Conservation (phyloP, 345 rosid species). For the Eucalyptus sp. region DNA sequence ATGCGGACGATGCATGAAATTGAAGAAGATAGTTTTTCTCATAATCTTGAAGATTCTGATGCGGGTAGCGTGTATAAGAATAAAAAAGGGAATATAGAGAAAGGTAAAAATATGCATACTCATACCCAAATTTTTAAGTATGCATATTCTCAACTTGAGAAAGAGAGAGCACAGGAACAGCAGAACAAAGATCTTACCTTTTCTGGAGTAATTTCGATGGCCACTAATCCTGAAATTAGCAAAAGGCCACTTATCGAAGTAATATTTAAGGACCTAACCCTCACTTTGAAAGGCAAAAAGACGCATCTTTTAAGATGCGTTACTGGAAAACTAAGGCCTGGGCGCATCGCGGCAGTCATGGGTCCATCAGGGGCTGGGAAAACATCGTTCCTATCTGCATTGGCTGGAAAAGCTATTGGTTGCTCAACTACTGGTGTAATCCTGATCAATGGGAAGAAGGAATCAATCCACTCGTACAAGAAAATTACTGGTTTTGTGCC, state of each 20-base stretch:
- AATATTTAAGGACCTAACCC: slow-evolving; percentile 62
- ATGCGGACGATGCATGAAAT: slow-evolving; percentile 24
- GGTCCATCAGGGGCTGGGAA: slow-evolving; percentile 99
- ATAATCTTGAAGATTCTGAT: slow-evolving; percentile 14
- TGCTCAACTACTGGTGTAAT: slow-evolving; percentile 58
- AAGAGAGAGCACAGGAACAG: slow-evolving; percentile 59
- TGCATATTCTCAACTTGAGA: slow-evolving; percentile 67
- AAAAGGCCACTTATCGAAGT: slow-evolving; percentile 72
- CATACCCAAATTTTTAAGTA: slow-evolving; percentile 69
- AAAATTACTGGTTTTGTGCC: slow-evolving; percentile 90
- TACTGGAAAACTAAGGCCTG: slow-evolving; percentile 74
- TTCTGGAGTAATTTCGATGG: slow-evolving; percentile 64
- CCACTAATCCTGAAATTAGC: slow-evolving; percentile 35
- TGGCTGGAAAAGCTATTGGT: slow-evolving; percentile 82
- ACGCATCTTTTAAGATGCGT: slow-evolving; percentile 70
- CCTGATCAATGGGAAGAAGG: slow-evolving; percentile 62
- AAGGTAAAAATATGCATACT: slow-evolving; percentile 35
- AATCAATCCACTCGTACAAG: slow-evolving; percentile 69
- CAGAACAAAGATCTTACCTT: slow-evolving; percentile 49
- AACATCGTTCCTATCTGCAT: slow-evolving; percentile 82
- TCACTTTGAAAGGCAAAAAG: slow-evolving; percentile 62
- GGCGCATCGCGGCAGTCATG: slow-evolving; percentile 87
- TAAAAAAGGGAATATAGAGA: slow-evolving; percentile 13
- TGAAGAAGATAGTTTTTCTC: slow-evolving; percentile 14
- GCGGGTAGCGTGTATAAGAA: slow-evolving; percentile 8